phyloP scores from a whole-genome alignment of 495 filamentous ascomycete species.

The Aspergillus ellipticus region DNA sequence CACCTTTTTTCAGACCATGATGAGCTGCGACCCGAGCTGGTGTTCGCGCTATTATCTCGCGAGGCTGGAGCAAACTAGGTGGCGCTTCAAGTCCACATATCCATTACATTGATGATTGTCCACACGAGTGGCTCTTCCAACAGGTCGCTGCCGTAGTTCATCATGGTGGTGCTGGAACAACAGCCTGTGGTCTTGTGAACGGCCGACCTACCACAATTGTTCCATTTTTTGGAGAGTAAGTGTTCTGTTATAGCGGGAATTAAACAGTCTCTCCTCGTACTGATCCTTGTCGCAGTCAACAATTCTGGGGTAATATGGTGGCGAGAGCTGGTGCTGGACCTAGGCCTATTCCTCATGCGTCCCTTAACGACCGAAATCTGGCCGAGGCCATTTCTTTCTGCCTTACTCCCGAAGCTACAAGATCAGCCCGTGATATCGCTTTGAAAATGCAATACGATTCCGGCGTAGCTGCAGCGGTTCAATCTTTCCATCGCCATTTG shows the following conservation, averaged over 20 bases:
- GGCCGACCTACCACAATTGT: constrained; percentile 59
- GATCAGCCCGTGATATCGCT: constrained; percentile 57
- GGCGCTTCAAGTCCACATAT: constrained; percentile 43
- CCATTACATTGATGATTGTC: constrained; percentile 57
- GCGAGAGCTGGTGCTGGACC: constrained; percentile 63
- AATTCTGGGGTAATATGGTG: constrained; percentile 80
- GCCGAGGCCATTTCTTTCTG: constrained; percentile 67
- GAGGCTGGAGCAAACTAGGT: constrained; percentile 62
- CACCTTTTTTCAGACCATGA: no score
- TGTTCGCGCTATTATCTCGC: constrained; percentile 56
- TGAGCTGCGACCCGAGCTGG: no score
- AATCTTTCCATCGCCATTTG: constrained; percentile 64
- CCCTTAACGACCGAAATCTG: constrained; percentile 57
- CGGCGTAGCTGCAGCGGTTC: constrained; percentile 69
- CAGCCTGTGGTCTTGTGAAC: constrained; percentile 55
- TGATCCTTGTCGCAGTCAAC: constrained; percentile 42
- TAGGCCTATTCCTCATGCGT: constrained; percentile 68
- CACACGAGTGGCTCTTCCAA: constrained; percentile 65
- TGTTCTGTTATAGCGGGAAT: neutral
- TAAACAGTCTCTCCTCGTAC: neutral
- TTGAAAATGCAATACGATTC: constrained; percentile 61
- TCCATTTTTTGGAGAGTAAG: constrained; percentile 63
- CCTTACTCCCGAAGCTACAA: constrained; percentile 52
- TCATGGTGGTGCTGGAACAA: constrained; percentile 66
- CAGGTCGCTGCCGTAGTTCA: constrained; percentile 59